A percentile compares a stretch with the other conserved stretches of the same genome.
phyloP scores from a whole-genome alignment of 169 alveolate species.

The Plasmodium chabaudi region DNA sequence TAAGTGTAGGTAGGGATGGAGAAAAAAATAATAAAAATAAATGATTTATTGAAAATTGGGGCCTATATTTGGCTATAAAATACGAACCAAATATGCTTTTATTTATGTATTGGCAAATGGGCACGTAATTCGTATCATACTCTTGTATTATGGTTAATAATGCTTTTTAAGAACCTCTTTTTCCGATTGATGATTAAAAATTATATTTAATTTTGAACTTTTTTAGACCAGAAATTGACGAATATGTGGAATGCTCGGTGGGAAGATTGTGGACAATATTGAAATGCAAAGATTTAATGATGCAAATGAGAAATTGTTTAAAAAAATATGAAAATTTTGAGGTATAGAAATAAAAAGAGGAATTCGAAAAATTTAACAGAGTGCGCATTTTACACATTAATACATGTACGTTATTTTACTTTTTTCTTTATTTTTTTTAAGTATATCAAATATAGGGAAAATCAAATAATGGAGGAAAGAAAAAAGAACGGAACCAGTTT shows the following conservation, averaged over 20 bases:
- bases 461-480: conserved; percentile 63
- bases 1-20: conserved; percentile 49
- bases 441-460: conserved; percentile 71
- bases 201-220: too few species aligned
- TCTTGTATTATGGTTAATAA: neutral
- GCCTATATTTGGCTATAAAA: too few species aligned
- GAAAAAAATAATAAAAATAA: neutral
- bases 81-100: too few species aligned
- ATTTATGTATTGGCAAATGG: too few species aligned
- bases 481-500: conserved; percentile 63
- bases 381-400: neutral
- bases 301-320: conserved; percentile 63
- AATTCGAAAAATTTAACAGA: neutral
- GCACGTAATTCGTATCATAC: too few species aligned
- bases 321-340: conserved; percentile 69
- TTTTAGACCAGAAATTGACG: conserved; percentile 70
- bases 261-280: conserved; percentile 75
- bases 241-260: conserved; percentile 70
- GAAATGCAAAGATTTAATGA: conserved; percentile 70
- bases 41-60: neutral
- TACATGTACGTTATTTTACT: neutral
- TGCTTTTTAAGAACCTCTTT: neutral
- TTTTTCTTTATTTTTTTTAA: conserved; percentile 13
- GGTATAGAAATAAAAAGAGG: conserved; percentile 20
- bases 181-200: neutral